Conservation (phyloP, 192 early-diverging fungal species). For the Entomortierella beljakovae region DNA sequence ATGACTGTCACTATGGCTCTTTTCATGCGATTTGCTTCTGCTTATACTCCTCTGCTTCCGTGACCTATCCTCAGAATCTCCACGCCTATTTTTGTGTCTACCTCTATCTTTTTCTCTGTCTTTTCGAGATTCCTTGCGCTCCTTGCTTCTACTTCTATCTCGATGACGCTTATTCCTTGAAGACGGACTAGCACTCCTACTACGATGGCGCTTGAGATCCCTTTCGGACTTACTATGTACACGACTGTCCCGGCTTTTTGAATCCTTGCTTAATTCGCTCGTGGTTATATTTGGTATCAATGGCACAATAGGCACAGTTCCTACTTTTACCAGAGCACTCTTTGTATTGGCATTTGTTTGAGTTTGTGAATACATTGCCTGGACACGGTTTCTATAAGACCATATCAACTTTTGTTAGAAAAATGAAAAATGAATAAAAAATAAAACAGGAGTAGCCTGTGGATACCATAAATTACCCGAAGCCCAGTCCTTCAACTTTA, state of each 20-base stretch:
- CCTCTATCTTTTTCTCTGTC: background rate
- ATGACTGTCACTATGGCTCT: background rate
- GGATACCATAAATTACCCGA: too few species aligned
- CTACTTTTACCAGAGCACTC: background rate
- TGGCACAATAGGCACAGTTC: slow-evolving; percentile 1
- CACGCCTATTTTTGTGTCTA: background rate
- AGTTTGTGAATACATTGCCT: background rate
- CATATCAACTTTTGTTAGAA: background rate
- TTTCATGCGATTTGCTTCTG: slow-evolving; percentile 1
- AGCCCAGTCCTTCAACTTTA: slow-evolving; percentile 31
- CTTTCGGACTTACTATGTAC: background rate
- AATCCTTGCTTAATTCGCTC: background rate
- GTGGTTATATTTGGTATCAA: background rate
- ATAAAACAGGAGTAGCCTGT: too few species aligned
- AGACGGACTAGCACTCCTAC: background rate
- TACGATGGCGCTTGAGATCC: background rate
- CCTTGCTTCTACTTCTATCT: background rate
- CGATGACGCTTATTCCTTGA: background rate
- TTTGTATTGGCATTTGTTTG: background rate
- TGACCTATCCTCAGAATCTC: background rate
- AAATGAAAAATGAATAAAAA: background rate
- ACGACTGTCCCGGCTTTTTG: background rate
- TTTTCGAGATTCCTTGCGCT: background rate
- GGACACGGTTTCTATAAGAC: background rate
- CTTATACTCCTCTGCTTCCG: slow-evolving; percentile 4